These are phyloP conservation scores for Candolleomyces aberdarensis DNA, from an alignment of 768 basidiomycete species.

Conservation along the genomic window DNA sequence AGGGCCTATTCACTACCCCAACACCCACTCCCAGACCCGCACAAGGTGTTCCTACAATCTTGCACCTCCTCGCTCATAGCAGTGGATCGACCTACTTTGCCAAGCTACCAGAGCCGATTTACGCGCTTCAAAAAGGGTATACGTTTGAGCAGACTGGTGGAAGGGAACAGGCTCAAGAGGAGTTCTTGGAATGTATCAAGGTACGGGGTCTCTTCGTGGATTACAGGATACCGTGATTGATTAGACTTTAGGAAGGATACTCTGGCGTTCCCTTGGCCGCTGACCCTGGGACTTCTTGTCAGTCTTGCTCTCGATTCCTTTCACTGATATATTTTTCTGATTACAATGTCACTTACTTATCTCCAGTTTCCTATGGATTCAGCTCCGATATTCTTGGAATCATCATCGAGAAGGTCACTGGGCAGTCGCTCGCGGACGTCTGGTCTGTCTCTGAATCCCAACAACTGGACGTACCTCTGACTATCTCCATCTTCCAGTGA, in stretches of 20 bases:
- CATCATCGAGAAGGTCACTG: slow-evolving; percentile 25
- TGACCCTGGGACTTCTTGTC: slow-evolving; percentile 28
- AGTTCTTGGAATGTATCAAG: slow-evolving; percentile 21
- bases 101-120: neutral
- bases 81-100: slow-evolving; percentile 25
- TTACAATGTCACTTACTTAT: neutral
- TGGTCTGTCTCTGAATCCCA: slow-evolving; percentile 17
- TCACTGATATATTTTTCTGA: neutral
- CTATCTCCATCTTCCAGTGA: slow-evolving; percentile 13
- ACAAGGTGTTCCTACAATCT: slow-evolving; percentile 16
- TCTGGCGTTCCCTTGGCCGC: slow-evolving; percentile 23
- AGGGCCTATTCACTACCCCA: slow-evolving; percentile 10
- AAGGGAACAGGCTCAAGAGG: slow-evolving; percentile 10
- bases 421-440: slow-evolving; percentile 24
- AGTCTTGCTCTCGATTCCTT: neutral
- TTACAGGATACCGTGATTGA: neutral
- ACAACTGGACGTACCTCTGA: neutral
- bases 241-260: slow-evolving; percentile 15
- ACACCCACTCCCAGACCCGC: slow-evolving; percentile 16
- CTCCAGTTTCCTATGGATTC: slow-evolving; percentile 27
- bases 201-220: slow-evolving; percentile 7
- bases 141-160: slow-evolving; percentile 11
- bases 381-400: slow-evolving; percentile 28
- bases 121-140: slow-evolving; percentile 9
- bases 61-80: slow-evolving; percentile 25